phyloP scores from a whole-genome alignment of 371 early-diverging fungal genomes.

The Actinomortierella ambigua region DNA sequence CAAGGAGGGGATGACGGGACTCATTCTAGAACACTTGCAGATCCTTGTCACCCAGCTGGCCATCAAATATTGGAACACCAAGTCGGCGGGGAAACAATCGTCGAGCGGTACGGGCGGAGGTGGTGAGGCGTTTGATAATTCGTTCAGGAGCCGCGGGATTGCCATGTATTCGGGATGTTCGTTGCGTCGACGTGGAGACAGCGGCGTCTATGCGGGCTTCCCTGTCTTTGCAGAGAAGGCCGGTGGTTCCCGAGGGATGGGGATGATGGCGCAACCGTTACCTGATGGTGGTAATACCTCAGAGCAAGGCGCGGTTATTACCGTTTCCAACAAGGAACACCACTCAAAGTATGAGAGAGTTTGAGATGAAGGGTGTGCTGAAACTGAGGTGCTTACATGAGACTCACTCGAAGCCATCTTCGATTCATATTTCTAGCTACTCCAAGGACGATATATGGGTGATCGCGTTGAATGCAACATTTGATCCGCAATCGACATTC shows the following conservation, averaged over 20 bases:
- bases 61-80: constrained; percentile 31
- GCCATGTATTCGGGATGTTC: constrained; percentile 25
- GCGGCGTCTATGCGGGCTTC: constrained; percentile 30
- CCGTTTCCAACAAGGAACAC: constrained; percentile 51
- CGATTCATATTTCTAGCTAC: constrained; percentile 17
- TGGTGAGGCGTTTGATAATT: constrained; percentile 14
- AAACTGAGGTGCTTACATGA: too few species aligned
- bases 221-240: constrained; percentile 21
- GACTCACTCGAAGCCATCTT: too few species aligned
- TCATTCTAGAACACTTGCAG: constrained; percentile 64
- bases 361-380: background rate
- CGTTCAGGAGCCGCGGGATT: constrained; percentile 29
- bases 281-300: background rate
- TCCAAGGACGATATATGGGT: constrained; percentile 74
- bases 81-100: background rate
- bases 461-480: constrained; percentile 51
- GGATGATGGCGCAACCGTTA: too few species aligned
- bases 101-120: constrained; percentile 3
- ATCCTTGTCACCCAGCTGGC: constrained; percentile 43
- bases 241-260: too few species aligned
- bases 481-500: constrained; percentile 58
- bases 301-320: constrained; percentile 25
- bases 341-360: constrained; percentile 50
- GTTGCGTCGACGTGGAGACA: constrained; percentile 19
- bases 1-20: constrained; percentile 51